A percentile compares a stretch with the other conserved stretches of the same genome.
Evolutionary conservation across 768 basidiomycete genomes (phyloP).

Genomic region (Leccinum variicolor): DNA sequence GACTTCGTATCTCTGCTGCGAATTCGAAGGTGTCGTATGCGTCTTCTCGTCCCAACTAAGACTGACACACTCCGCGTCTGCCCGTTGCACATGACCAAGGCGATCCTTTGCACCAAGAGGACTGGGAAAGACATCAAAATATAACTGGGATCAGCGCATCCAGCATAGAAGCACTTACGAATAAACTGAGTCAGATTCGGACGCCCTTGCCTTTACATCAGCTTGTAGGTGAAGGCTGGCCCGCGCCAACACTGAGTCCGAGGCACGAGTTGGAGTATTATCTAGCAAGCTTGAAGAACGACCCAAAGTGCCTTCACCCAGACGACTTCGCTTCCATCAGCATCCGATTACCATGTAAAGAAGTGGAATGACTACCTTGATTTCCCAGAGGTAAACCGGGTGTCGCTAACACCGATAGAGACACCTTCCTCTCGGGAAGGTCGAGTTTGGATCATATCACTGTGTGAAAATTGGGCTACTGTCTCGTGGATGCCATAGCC

Average conservation of each 20-base stretch:
- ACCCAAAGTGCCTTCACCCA: neutral
- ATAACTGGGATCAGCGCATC: neutral
- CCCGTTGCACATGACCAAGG: neutral
- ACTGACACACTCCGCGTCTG: neutral
- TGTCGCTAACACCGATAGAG: neutral
- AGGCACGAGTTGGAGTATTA: neutral
- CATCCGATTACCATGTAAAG: neutral
- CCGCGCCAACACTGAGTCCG: neutral
- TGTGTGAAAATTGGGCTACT: neutral
- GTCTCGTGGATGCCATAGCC: neutral
- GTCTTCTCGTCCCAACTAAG: slow-evolving; percentile 2
- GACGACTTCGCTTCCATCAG: slow-evolving; percentile 4
- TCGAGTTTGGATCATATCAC: neutral
- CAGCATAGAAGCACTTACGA: slow-evolving; percentile 4
- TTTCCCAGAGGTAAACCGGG: neutral
- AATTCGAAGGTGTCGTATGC: neutral
- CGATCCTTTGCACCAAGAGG: neutral
- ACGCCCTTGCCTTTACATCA: neutral
- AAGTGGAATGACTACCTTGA: neutral
- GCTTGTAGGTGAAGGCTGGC: neutral
- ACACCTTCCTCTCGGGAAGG: neutral
- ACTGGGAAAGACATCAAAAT: slow-evolving; percentile 6
- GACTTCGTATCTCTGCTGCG: slow-evolving; percentile 12
- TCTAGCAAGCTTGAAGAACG: neutral
- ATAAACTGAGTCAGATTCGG: neutral